Percentiles rank a stretch among this genome's conserved stretches.
These are phyloP conservation scores for Candida dajiaensis DNA, from an alignment of 805 yeast species.

Conservation along the genomic window DNA sequence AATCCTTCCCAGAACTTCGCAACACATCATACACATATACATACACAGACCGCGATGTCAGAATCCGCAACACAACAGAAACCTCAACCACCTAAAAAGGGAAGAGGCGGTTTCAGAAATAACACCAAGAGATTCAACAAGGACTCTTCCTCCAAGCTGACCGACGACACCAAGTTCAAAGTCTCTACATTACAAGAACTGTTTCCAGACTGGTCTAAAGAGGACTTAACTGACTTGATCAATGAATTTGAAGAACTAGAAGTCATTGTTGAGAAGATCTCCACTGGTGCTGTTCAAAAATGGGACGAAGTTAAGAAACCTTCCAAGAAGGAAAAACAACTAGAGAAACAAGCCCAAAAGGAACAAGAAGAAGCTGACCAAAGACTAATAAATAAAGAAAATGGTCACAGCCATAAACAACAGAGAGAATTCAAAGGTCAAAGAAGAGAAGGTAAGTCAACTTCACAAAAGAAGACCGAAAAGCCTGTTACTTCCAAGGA, in stretches of 20 bases:
- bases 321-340: constrained; percentile 49
- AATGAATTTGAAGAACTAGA: constrained; percentile 75
- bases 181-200: constrained; percentile 65
- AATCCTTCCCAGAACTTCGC: neutral
- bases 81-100: constrained; percentile 18
- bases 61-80: constrained; percentile 13
- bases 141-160: constrained; percentile 17
- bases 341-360: constrained; percentile 16
- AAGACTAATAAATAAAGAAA: constrained; percentile 18
- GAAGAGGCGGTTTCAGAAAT: constrained; percentile 34
- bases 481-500: constrained; percentile 12
- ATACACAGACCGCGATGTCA: constrained; percentile 9
- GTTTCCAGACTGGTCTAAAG: constrained; percentile 92
- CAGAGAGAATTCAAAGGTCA: constrained; percentile 11
- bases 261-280: constrained; percentile 77
- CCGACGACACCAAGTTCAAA: constrained; percentile 31
- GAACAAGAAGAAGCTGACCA: constrained; percentile 16
- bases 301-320: constrained; percentile 89
- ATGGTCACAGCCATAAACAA: constrained; percentile 11
- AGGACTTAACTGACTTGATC: constrained; percentile 72
- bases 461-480: constrained; percentile 12
- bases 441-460: constrained; percentile 19
- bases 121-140: constrained; percentile 39
- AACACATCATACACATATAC: neutral
- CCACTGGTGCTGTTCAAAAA: constrained; percentile 82